phyloP scores from a whole-genome alignment of 225 moss, liverwort and hornwort genomes.

The Pseudoscleropodium purum region DNA sequence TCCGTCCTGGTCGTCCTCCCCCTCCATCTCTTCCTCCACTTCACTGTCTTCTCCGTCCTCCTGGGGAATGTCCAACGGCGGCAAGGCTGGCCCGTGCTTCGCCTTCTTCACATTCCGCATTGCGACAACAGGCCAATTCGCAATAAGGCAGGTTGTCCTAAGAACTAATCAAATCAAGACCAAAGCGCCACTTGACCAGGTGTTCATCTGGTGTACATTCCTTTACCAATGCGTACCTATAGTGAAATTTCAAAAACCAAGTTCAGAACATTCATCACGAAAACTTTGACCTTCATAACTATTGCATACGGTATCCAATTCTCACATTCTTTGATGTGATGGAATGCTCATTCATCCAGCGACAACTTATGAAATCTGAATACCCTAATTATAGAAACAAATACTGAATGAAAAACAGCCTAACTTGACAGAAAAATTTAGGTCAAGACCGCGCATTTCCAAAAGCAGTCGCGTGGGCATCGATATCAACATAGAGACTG shows the following conservation, averaged over 20 bases:
- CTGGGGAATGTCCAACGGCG: not conserved
- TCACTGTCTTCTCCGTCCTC: conserved; percentile 13
- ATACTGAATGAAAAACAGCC: too few relatives aligned
- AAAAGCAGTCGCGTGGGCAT: not conserved
- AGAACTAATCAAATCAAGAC: not conserved
- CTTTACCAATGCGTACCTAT: not conserved
- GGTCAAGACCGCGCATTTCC: not conserved
- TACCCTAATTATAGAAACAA: too few relatives aligned
- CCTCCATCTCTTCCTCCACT: conserved; percentile 34
- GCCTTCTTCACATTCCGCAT: conserved; percentile 51
- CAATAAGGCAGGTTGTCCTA: not conserved
- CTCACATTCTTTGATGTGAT: too few relatives aligned
- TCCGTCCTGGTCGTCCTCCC: conserved; percentile 22
- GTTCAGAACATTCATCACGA: not conserved
- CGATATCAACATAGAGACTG: not conserved
- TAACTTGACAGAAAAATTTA: not conserved
- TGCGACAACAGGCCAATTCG: not conserved
- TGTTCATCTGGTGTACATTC: not conserved
- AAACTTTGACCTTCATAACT: not conserved
- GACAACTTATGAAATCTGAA: too few relatives aligned
- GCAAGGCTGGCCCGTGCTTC: conserved; percentile 21
- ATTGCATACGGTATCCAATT: not conserved
- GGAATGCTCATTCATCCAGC: not conserved
- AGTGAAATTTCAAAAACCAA: not conserved
- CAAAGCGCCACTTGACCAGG: not conserved